These are phyloP conservation scores for Rhizomucor miehei DNA, from an alignment of 371 early-diverging fungal genomes.

Conservation along the genomic window DNA sequence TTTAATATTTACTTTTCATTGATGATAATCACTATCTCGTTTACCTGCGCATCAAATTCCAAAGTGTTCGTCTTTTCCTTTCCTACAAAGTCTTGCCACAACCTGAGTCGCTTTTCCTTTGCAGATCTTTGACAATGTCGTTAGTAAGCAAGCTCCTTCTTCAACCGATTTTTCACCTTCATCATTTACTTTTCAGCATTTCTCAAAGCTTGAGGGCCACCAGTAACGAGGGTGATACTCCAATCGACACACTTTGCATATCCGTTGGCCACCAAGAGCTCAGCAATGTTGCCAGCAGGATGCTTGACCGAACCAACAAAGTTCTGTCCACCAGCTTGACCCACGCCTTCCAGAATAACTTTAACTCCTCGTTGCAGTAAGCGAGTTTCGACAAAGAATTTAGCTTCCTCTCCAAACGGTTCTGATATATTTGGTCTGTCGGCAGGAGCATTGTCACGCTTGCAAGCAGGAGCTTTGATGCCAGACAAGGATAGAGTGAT, in stretches of 20 bases:
- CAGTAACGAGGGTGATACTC: slow-evolving; percentile 78
- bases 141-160: not conserved
- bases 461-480: slow-evolving; percentile 81
- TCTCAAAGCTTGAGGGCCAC: slow-evolving; percentile 70
- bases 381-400: slow-evolving; percentile 87
- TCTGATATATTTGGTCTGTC: slow-evolving; percentile 54
- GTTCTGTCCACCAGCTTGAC: slow-evolving; percentile 56
- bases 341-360: slow-evolving; percentile 73
- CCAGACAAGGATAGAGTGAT: slow-evolving; percentile 82
- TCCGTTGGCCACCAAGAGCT: slow-evolving; percentile 78
- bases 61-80: slow-evolving; percentile 39
- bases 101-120: slow-evolving; percentile 69
- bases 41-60: slow-evolving; percentile 59
- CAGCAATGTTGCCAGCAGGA: slow-evolving; percentile 92
- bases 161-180: too few relatives aligned
- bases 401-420: slow-evolving; percentile 92
- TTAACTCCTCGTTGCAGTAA: slow-evolving; percentile 89
- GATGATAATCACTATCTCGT: not conserved
- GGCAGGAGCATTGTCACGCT: slow-evolving; percentile 63
- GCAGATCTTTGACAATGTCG: slow-evolving; percentile 52
- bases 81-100: slow-evolving; percentile 73
- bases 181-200: slow-evolving; percentile 65
- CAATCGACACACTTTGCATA: slow-evolving; percentile 89
- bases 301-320: slow-evolving; percentile 81
- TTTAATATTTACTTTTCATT: too few relatives aligned